Conservation (phyloP, 495 filamentous ascomycete species). For the Hypoxylon cercidicola region DNA sequence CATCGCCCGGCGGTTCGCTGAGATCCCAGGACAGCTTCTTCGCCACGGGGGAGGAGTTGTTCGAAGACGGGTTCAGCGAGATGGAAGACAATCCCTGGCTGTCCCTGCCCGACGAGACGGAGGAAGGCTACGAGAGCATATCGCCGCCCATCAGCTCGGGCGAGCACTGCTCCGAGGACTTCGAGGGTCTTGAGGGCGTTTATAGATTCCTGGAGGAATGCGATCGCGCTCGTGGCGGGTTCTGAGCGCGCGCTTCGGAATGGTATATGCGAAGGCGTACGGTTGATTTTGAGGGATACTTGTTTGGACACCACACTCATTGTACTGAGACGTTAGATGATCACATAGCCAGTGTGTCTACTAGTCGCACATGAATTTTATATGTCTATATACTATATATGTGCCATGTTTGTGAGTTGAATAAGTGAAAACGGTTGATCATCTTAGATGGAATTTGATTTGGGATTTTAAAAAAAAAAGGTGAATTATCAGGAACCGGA, state of each 20-base stretch:
- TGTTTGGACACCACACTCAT: constrained; percentile 36
- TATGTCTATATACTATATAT: constrained; percentile 24
- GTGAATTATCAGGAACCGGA: no score
- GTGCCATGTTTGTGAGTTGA: not conserved
- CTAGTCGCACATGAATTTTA: constrained; percentile 25
- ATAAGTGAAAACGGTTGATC: constrained; percentile 5
- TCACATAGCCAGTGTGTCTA: constrained; percentile 16
- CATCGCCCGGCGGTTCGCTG: constrained; percentile 62
- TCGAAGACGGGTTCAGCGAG: constrained; percentile 46
- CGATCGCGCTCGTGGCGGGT: constrained; percentile 65
- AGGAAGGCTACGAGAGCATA: constrained; percentile 65
- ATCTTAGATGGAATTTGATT: no score
- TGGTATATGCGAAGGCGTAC: constrained; percentile 23
- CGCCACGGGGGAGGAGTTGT: constrained; percentile 53
- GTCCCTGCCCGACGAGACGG: constrained; percentile 51
- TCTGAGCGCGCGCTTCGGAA: constrained; percentile 19
- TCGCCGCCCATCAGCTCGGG: constrained; percentile 53
- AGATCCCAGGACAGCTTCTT: constrained; percentile 53
- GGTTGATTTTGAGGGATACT: constrained; percentile 9
- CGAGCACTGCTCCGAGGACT: constrained; percentile 62
- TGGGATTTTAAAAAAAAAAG: no score
- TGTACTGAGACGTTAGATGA: constrained; percentile 6
- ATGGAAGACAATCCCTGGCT: constrained; percentile 59
- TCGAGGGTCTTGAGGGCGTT: constrained; percentile 86
- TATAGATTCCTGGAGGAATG: constrained; percentile 89